Percentiles rank a stretch among this genome's conserved stretches.
phyloP scores from a whole-genome alignment of 2,329 filamentous ascomycete species.

The Verticillium tricorpus region DNA sequence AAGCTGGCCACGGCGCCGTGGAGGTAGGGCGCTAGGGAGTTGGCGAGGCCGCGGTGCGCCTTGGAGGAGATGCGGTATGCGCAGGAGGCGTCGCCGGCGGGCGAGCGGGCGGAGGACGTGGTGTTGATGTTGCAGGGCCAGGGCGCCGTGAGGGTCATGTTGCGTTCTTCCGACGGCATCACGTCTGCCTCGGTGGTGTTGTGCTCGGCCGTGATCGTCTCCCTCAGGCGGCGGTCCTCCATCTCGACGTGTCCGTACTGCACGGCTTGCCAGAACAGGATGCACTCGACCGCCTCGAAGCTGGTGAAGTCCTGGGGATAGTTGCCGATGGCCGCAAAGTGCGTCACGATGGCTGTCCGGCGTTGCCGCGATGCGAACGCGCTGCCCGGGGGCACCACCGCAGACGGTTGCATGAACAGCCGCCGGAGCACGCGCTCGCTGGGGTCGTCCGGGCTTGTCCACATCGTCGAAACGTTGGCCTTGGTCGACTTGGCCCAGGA shows the following conservation, averaged over 20 bases:
- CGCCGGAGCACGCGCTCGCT: not conserved
- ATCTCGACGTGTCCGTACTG: not conserved
- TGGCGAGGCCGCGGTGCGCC: not conserved
- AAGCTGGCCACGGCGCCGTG: not conserved
- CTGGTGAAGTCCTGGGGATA: not conserved
- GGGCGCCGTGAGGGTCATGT: not conserved
- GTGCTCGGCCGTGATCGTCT: too few relatives aligned
- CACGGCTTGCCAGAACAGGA: not conserved
- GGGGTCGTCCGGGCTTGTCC: not conserved
- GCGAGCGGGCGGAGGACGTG: not conserved
- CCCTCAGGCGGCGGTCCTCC: not conserved
- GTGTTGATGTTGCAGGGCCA: not conserved
- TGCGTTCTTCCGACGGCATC: not conserved
- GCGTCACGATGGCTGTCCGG: not conserved
- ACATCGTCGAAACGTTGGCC: not conserved
- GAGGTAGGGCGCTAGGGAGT: not conserved
- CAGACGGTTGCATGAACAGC: not conserved
- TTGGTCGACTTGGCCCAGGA: not conserved
- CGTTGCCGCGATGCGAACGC: not conserved
- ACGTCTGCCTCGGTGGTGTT: not conserved
- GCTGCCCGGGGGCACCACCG: not conserved
- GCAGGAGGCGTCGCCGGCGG: not conserved
- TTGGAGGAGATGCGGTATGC: not conserved
- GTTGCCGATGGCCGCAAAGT: not conserved
- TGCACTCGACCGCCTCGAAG: slow-evolving; percentile 1